Evolutionary conservation across 352 stramenopile species (phyloP).

Genomic region (Plasmopara halstedii): DNA sequence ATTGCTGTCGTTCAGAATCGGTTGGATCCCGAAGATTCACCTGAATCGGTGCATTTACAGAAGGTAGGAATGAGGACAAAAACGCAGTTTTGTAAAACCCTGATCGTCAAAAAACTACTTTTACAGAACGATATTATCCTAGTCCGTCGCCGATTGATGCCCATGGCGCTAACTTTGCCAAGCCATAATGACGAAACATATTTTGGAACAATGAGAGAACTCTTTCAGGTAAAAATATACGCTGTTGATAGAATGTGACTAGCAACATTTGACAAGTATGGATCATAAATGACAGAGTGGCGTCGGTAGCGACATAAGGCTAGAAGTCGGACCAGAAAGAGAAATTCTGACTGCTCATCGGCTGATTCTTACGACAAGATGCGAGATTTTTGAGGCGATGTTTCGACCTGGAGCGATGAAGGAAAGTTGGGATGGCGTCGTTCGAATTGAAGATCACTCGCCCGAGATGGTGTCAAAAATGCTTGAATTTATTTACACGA

Average conservation of each 20-base stretch:
- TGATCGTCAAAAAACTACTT: constrained; percentile 3
- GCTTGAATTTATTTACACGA: constrained; percentile 91
- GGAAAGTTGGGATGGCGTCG: constrained; percentile 73
- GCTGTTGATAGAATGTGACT: neutral
- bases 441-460: constrained; percentile 75
- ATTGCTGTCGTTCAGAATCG: constrained; percentile 35
- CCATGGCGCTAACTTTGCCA: constrained; percentile 33
- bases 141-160: constrained; percentile 45
- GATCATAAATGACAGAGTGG: constrained; percentile 28
- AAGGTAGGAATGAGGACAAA: constrained; percentile 32
- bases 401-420: constrained; percentile 79
- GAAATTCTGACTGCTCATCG: constrained; percentile 60
- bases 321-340: constrained; percentile 61
- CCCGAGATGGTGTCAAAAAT: constrained; percentile 85
- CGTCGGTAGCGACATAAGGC: constrained; percentile 55
- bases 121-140: constrained; percentile 81
- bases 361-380: constrained; percentile 72
- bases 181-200: constrained; percentile 62
- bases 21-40: constrained; percentile 72
- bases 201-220: constrained; percentile 67
- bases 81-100: neutral
- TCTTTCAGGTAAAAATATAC: constrained; percentile 37
- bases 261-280: neutral
- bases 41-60: constrained; percentile 78
- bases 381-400: constrained; percentile 88